Percentiles rank a stretch among this genome's conserved stretches.
Evolutionary conservation across 2,329 filamentous ascomycete genomes (phyloP).

Genomic region (Epichloe sibirici): DNA sequence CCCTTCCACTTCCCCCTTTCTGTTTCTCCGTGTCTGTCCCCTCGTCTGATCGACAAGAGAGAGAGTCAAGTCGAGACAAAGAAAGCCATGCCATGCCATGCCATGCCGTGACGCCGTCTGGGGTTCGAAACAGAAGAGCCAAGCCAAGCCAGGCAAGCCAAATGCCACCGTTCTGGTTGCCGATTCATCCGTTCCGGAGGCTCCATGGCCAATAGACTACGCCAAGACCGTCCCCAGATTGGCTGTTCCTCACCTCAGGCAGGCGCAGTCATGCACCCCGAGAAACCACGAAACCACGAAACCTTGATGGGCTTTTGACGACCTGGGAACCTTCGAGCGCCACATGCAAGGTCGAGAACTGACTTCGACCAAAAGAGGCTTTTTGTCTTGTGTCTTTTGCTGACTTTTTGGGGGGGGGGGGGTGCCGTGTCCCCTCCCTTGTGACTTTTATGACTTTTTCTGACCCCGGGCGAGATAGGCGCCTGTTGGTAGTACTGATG

Average conservation of each 20-base stretch:
- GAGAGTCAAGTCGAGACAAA: no score
- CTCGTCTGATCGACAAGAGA: no score
- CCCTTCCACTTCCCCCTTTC: no score
- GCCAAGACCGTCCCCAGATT: slow-evolving; percentile 5
- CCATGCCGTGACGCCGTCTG: background rate
- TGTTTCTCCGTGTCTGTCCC: no score
- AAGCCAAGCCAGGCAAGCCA: background rate
- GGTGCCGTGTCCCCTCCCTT: no score
- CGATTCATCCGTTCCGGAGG: slow-evolving; percentile 6
- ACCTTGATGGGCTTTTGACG: background rate
- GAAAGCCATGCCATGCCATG: no score
- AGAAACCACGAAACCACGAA: background rate
- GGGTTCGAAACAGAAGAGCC: background rate
- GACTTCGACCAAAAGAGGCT: background rate
- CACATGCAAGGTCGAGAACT: slow-evolving; percentile 5
- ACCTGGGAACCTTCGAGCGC: background rate
- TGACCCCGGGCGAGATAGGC: background rate
- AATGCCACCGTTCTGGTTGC: slow-evolving; percentile 1
- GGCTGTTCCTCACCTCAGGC: background rate
- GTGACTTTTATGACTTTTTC: no score
- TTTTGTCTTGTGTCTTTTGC: no score
- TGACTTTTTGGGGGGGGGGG: no score
- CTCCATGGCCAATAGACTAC: slow-evolving; percentile 3
- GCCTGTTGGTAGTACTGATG: background rate
- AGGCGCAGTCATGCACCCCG: background rate